These are phyloP conservation scores for Coemansia sp. DNA, from an alignment of 192 early-diverging fungal species.

Conservation along the genomic window DNA sequence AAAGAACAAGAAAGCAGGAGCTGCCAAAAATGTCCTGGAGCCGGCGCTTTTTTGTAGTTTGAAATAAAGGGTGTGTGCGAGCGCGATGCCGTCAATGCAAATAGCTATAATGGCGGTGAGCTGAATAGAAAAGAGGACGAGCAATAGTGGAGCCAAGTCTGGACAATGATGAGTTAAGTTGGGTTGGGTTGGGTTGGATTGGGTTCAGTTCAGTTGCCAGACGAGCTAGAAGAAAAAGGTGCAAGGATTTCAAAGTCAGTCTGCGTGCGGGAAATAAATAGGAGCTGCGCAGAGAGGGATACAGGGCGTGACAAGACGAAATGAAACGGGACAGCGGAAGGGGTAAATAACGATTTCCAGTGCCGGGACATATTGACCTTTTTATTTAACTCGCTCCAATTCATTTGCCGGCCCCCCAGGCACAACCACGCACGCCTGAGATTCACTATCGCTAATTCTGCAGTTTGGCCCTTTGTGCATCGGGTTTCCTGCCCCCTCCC, in stretches of 20 bases:
- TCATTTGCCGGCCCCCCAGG: constrained; percentile 40
- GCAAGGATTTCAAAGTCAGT: constrained; percentile 4
- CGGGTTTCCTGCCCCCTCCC: constrained; percentile 10
- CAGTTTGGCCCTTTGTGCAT: constrained; percentile 15
- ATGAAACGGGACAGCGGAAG: neutral
- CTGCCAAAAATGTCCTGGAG: neutral
- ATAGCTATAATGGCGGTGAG: constrained; percentile 3
- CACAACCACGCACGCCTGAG: constrained; percentile 25
- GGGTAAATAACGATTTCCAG: constrained; percentile 4
- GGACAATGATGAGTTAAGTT: neutral
- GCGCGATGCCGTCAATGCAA: constrained; percentile 2
- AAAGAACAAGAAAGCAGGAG: neutral
- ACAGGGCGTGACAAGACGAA: neutral
- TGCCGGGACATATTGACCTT: constrained; percentile 10
- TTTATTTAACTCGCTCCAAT: constrained; percentile 21
- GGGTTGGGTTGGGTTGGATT: no score
- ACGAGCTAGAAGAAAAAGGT: neutral
- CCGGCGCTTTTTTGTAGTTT: neutral
- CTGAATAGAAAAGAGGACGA: constrained; percentile 6
- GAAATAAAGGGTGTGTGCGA: neutral
- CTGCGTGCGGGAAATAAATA: constrained; percentile 3
- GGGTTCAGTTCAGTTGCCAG: neutral
- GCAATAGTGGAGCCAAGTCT: constrained; percentile 3
- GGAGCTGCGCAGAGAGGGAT: neutral
- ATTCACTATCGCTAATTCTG: constrained; percentile 44